A percentile compares a stretch with the other conserved stretches of the same genome.
Evolutionary conservation across 495 filamentous ascomycete genomes (phyloP).

Genomic region (Sabuloglossum arenarium): DNA sequence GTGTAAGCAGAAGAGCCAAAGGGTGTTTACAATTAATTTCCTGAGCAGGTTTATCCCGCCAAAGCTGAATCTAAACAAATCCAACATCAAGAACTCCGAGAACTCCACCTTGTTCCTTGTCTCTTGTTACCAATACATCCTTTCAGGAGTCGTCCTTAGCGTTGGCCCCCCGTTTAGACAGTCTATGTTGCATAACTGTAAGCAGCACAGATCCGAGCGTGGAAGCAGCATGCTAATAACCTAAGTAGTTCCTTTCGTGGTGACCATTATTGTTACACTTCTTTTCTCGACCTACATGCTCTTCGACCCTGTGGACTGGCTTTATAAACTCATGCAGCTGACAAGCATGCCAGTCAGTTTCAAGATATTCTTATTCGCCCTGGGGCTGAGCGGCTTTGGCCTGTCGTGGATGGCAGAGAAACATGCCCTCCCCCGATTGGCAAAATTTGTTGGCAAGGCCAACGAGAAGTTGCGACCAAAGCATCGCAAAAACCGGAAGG

Average conservation of each 20-base stretch:
- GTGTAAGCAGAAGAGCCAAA: neutral
- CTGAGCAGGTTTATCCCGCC: slow-evolving; percentile 56
- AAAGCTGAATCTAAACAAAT: slow-evolving; percentile 45
- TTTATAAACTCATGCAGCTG: slow-evolving; percentile 62
- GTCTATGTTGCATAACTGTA: slow-evolving; percentile 59
- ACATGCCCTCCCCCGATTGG: slow-evolving; percentile 43
- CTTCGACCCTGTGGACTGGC: slow-evolving; percentile 42
- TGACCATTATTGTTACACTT: slow-evolving; percentile 47
- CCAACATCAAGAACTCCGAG: slow-evolving; percentile 74
- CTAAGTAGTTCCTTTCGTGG: slow-evolving; percentile 57
- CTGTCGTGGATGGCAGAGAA: slow-evolving; percentile 51
- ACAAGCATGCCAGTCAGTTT: slow-evolving; percentile 53
- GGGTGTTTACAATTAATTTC: neutral
- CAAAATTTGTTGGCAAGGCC: slow-evolving; percentile 39
- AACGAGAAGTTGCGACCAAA: slow-evolving; percentile 32
- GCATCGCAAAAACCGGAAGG: slow-evolving; percentile 53
- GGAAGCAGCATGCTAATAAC: neutral
- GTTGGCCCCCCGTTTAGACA: slow-evolving; percentile 79
- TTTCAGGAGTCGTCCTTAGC: slow-evolving; percentile 70
- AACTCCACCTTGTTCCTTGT: slow-evolving; percentile 78
- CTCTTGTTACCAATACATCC: slow-evolving; percentile 86
- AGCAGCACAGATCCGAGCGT: slow-evolving; percentile 11
- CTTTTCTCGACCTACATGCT: slow-evolving; percentile 57
- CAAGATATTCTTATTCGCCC: slow-evolving; percentile 41
- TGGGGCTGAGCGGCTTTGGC: slow-evolving; percentile 45